Evolutionary conservation across 2,329 filamentous ascomycete species (phyloP).

Genomic region (Oidium heveae): DNA sequence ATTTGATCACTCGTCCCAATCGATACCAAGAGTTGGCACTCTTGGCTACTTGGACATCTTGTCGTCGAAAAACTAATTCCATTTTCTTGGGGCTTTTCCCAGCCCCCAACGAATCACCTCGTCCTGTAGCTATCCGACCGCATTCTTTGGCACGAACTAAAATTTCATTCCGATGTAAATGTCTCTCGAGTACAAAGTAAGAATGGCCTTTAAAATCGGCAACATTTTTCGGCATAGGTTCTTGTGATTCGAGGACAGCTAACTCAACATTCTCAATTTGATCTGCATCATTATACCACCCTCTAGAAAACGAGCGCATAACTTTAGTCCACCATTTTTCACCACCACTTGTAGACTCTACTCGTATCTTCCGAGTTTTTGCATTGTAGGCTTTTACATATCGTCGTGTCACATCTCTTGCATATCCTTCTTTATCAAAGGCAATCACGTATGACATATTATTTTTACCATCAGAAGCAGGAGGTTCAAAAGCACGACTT

Average conservation of each 20-base stretch:
- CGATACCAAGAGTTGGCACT: conserved; percentile 82
- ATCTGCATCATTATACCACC: conserved; percentile 36
- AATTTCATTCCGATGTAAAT: conserved; percentile 63
- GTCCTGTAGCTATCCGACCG: conserved; percentile 51
- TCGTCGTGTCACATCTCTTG: conserved; percentile 62
- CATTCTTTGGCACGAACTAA: conserved; percentile 41
- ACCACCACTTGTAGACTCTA: conserved; percentile 34
- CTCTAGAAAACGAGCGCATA: conserved; percentile 22
- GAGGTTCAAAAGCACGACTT: conserved; percentile 55
- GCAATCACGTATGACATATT: conserved; percentile 61
- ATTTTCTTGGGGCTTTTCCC: conserved; percentile 17
- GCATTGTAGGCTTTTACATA: conserved; percentile 78
- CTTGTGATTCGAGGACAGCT: conserved; percentile 40
- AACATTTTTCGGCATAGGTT: conserved; percentile 68
- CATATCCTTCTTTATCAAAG: conserved; percentile 57
- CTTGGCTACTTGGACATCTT: conserved; percentile 53
- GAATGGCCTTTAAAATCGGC: conserved; percentile 76
- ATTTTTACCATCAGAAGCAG: conserved; percentile 52
- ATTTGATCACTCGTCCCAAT: conserved; percentile 52
- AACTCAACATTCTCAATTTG: conserved; percentile 66
- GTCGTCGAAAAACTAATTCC: conserved; percentile 60
- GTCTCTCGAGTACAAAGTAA: conserved; percentile 58
- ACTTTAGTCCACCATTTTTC: conserved; percentile 28
- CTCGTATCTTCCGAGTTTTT: conserved; percentile 60
- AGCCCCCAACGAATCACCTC: conserved; percentile 16